These are phyloP conservation scores for Ganoderma resinaceum DNA, from an alignment of 1,284 basidiomycete species.

Conservation along the genomic window DNA sequence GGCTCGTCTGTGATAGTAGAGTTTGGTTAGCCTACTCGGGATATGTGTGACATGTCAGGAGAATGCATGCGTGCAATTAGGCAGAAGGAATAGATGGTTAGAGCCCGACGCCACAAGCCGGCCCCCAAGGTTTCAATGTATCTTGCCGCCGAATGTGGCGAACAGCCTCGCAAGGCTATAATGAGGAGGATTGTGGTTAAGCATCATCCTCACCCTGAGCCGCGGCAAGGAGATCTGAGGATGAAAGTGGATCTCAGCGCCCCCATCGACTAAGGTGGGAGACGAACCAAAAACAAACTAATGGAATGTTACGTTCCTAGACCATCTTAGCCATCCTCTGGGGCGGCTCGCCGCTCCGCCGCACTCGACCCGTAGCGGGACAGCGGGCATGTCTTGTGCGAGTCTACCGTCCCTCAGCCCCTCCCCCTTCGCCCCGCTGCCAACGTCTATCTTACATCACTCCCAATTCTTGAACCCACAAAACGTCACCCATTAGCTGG, in stretches of 20 bases:
- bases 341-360: neutral
- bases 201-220: neutral
- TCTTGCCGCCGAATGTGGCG: neutral
- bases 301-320: slow-evolving; percentile 3
- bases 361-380: neutral
- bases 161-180: neutral
- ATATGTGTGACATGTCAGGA: neutral
- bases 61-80: slow-evolving; percentile 2
- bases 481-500: neutral
- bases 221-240: neutral
- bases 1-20: neutral
- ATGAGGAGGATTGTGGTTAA: slow-evolving; percentile 1
- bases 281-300: slow-evolving; percentile 5
- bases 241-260: neutral
- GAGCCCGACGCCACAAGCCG: neutral
- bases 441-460: neutral
- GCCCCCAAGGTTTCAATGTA: neutral
- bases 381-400: neutral
- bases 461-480: neutral
- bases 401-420: neutral
- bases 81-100: neutral
- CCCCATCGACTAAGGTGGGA: neutral
- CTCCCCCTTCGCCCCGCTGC: neutral
- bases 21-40: slow-evolving; percentile 1
- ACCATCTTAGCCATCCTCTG: neutral